Evolutionary conservation across 2,329 filamentous ascomycete genomes (phyloP).

Genomic region (Microsporum canis): DNA sequence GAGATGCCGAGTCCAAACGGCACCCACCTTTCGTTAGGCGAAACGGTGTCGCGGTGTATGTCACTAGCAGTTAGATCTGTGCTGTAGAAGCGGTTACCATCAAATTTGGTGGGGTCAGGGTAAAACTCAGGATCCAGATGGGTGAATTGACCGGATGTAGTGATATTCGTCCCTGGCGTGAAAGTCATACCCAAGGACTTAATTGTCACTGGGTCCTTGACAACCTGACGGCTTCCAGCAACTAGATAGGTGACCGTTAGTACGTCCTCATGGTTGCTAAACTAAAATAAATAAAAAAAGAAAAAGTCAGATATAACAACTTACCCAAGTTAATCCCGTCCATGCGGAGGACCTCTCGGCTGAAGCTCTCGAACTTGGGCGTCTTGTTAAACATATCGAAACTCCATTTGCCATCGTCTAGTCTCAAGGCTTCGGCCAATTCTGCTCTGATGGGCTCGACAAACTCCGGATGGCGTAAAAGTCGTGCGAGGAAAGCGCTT

Average conservation of each 20-base stretch:
- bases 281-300: not conserved
- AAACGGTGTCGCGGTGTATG: not conserved
- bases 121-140: slow-evolving; percentile 3
- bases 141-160: not conserved
- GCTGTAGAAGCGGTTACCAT: not conserved
- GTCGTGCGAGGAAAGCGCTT: not conserved
- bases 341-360: not conserved
- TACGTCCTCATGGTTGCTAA: too few relatives aligned
- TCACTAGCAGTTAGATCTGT: not conserved
- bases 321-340: not conserved
- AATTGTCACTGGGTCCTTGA: not conserved
- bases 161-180: not conserved
- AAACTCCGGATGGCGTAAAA: not conserved
- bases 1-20: not conserved
- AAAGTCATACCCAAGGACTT: not conserved
- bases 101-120: not conserved
- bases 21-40: not conserved
- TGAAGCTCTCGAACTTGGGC: not conserved
- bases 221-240: not conserved
- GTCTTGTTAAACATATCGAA: not conserved
- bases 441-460: not conserved
- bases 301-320: not conserved
- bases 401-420: not conserved
- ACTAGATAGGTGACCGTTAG: not conserved
- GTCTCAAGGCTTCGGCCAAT: not conserved